A percentile compares a stretch with the other conserved stretches of the same genome.
These are phyloP conservation scores for Verticillium alfalfae DNA, from an alignment of 2,329 filamentous ascomycete genomes.

Conservation along the genomic window DNA sequence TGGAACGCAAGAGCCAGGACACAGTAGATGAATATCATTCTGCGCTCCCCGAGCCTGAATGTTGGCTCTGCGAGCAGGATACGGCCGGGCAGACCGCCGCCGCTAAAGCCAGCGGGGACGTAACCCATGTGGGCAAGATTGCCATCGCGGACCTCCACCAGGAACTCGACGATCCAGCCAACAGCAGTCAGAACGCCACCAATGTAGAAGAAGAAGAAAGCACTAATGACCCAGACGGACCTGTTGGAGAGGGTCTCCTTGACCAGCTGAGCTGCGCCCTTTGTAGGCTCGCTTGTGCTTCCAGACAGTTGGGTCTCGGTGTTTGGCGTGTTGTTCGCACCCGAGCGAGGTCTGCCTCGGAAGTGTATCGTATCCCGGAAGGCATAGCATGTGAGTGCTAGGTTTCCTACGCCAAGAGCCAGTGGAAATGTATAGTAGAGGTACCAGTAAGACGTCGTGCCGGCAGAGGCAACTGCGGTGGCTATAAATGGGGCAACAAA, in stretches of 20 bases:
- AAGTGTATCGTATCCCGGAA: slow-evolving; percentile 42
- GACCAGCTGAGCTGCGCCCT: slow-evolving; percentile 32
- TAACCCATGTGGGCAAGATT: slow-evolving; percentile 54
- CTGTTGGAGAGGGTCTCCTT: slow-evolving; percentile 35
- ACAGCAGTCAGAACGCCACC: slow-evolving; percentile 48
- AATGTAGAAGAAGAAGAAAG: slow-evolving; percentile 61
- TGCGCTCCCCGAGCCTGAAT: slow-evolving; percentile 50
- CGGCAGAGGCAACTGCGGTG: slow-evolving; percentile 40
- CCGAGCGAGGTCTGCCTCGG: not conserved
- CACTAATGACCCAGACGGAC: slow-evolving; percentile 51
- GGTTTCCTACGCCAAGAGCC: slow-evolving; percentile 44
- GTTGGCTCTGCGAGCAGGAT: slow-evolving; percentile 54
- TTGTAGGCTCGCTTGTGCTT: slow-evolving; percentile 10
- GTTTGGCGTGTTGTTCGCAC: not conserved
- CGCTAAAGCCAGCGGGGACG: slow-evolving; percentile 55
- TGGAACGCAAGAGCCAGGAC: slow-evolving; percentile 47
- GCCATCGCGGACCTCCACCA: slow-evolving; percentile 54
- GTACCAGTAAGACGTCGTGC: slow-evolving; percentile 37
- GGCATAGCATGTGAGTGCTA: slow-evolving; percentile 36
- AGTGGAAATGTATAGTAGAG: slow-evolving; percentile 52
- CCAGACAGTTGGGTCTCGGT: not conserved
- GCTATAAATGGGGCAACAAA: slow-evolving; percentile 51
- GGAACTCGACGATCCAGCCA: slow-evolving; percentile 62
- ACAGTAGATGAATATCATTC: slow-evolving; percentile 51
- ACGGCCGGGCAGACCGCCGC: slow-evolving; percentile 51